Evolutionary conservation across 257 asterid species (phyloP), one percentile per base, ranked within the genome.

Genomic region (Ophiorrhiza pumila): DNA sequence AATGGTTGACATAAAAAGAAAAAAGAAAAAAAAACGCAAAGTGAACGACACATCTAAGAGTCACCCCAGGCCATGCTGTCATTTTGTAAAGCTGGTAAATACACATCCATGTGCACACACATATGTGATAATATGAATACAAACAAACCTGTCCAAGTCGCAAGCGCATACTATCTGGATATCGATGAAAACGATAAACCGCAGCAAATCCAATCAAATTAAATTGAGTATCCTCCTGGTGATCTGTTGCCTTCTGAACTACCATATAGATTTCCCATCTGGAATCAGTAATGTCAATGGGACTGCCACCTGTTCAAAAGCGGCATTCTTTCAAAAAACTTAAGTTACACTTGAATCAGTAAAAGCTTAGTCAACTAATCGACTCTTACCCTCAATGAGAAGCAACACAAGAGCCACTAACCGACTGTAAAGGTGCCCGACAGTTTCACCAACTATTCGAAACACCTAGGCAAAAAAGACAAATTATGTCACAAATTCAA

Each of bases 121-220:
- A 35, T 23, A 47, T 4, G 42, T 2, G 4, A 23, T n/a, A n/a
- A n/a, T n/a, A n/a, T n/a, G 6, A 65, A 56, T 22, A 6, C 13
- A 65, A 62, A 59, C 74, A 62, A 56, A 95, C 99, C 99, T 95
- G 98, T 73, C 98, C 99, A 82, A 95, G 94, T 15, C 98, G 90
- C 81, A 95, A 79, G 41, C 99, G 90, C 75, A 43, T 65, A 73
- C 88, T 61, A 46, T 83, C 86, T 56, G 98, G 97, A 74, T 90
- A 92, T 72, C 85, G 82, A 74, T 83, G 81, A 76, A 92, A 95
- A 56, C 91, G 95, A 79, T 92, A 95, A 78, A 90, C 94, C 58
- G 96, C 93, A 45, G 97, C 90, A 85, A 95, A 95, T 69, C 97
- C 96, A 69, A 95, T 85, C 79, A 90, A 71, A 59, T 60, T 83